Conservation (phyloP, 2,329 filamentous ascomycete species). For the Aciculosporium take region DNA sequence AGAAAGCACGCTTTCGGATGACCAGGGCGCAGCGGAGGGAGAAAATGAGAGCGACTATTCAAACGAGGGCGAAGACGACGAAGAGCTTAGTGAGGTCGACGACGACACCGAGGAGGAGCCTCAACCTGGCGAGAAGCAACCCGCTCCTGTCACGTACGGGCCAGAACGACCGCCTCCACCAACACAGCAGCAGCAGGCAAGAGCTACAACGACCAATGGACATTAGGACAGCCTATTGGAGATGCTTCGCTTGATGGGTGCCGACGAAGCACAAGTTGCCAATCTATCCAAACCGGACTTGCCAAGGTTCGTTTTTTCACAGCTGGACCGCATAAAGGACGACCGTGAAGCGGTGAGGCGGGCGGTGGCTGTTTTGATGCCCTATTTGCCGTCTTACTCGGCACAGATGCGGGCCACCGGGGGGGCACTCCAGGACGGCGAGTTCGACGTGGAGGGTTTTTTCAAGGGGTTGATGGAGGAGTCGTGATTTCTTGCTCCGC, state of each 20-base stretch:
- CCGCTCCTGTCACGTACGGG: constrained; percentile 29
- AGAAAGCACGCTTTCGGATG: constrained; percentile 44
- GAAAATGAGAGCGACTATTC: constrained; percentile 48
- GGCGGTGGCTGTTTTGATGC: neutral
- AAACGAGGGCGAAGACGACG: constrained; percentile 43
- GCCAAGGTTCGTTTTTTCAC: neutral
- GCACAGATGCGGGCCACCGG: neutral
- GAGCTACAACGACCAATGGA: constrained; percentile 25
- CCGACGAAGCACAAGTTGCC: neutral
- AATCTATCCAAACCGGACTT: constrained; percentile 1
- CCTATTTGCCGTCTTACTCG: neutral
- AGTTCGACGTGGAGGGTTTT: neutral
- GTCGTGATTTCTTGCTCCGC: neutral
- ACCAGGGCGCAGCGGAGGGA: constrained; percentile 32
- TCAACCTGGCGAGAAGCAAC: constrained; percentile 19
- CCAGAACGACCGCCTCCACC: constrained; percentile 33
- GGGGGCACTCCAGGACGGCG: neutral
- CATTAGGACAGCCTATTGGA: constrained; percentile 18
- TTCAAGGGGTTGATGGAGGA: neutral
- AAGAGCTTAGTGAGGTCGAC: constrained; percentile 50
- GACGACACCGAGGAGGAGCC: constrained; percentile 42
- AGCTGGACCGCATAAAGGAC: neutral
- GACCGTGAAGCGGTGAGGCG: neutral
- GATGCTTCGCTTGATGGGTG: constrained; percentile 2
- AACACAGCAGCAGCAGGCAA: constrained; percentile 10